Evolutionary conservation across 441 rosid species (phyloP).

Genomic region (Pelargonium cotyledonis): DNA sequence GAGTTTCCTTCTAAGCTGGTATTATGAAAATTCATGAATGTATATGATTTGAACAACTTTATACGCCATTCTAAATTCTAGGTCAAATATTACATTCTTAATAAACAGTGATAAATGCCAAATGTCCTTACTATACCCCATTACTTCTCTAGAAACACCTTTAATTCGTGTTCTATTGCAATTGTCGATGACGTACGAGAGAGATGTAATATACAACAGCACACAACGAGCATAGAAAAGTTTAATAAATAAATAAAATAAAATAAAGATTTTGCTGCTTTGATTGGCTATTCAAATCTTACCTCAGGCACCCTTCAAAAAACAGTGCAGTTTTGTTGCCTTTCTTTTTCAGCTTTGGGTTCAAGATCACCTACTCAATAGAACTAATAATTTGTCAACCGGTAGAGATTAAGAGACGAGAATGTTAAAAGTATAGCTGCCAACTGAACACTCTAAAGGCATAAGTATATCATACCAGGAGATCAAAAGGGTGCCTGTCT

Average conservation of each 20-base stretch:
- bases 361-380: slow-evolving; percentile 68
- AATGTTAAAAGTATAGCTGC: slow-evolving; percentile 7
- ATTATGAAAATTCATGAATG: neutral
- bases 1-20: neutral
- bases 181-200: no score
- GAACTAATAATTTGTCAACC: slow-evolving; percentile 26
- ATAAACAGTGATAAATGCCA: no score
- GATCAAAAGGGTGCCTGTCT: slow-evolving; percentile 72
- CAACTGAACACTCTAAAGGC: neutral
- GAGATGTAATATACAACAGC: no score
- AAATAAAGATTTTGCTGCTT: neutral
- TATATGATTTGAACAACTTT: neutral
- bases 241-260: no score
- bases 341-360: slow-evolving; percentile 65
- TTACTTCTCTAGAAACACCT: no score
- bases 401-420: slow-evolving; percentile 19
- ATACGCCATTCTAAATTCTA: no score
- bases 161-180: no score
- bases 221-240: no score
- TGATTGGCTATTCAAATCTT: slow-evolving; percentile 12
- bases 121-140: no score
- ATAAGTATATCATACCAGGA: slow-evolving; percentile 42
- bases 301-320: slow-evolving; percentile 87
- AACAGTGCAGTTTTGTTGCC: slow-evolving; percentile 60
- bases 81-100: no score